Conservation (phyloP, 2,329 filamentous ascomycete species). For the Penicillium sp. region DNA sequence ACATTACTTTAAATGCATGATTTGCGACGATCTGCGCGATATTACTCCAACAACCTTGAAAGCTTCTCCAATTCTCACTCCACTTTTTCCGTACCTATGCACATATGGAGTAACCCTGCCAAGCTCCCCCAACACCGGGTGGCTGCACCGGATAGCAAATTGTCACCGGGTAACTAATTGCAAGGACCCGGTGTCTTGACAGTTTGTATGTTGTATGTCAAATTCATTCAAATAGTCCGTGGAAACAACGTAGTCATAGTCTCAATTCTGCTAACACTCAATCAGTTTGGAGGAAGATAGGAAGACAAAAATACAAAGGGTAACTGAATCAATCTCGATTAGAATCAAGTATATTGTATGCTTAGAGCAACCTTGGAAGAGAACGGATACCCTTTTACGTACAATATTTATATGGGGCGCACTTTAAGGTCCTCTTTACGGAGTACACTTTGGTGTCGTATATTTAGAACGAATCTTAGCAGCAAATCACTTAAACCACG, state of each 20-base stretch:
- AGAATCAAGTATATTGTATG: background rate
- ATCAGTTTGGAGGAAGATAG: background rate
- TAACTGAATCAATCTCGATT: too few relatives aligned
- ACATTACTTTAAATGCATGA: background rate
- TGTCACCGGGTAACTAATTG: too few relatives aligned
- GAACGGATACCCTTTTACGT: background rate
- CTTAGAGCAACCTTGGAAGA: background rate
- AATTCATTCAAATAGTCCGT: background rate
- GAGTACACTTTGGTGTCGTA: too few relatives aligned
- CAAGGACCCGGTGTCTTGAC: background rate
- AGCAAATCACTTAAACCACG: too few relatives aligned
- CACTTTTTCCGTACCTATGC: background rate
- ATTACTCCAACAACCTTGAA: background rate
- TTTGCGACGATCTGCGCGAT: background rate
- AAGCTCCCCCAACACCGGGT: background rate
- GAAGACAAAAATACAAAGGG: background rate
- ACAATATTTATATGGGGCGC: background rate
- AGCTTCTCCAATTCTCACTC: background rate
- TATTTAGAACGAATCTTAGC: too few relatives aligned
- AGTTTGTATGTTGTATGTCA: background rate
- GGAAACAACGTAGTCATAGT: background rate
- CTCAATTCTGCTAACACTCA: background rate
- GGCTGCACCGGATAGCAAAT: too few relatives aligned
- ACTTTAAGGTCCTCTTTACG: too few relatives aligned
- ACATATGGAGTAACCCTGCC: background rate